Conservation (phyloP, 805 yeast species). For the Priceomyces haplophilus region DNA sequence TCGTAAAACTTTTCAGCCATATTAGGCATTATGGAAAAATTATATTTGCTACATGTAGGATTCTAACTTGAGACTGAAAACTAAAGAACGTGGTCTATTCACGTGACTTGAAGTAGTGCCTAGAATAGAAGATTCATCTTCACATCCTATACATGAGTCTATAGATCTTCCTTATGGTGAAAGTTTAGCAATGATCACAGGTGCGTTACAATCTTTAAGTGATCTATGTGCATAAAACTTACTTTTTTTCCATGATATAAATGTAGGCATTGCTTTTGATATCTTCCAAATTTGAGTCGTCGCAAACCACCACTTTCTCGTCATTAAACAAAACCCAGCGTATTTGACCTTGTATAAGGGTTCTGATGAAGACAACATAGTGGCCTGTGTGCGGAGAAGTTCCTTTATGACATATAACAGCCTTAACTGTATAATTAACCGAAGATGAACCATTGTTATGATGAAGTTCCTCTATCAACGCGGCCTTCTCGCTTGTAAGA, state of each 20-base stretch:
- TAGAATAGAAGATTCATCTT: too few species aligned
- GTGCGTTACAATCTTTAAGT: too few species aligned
- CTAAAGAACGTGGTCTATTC: too few species aligned
- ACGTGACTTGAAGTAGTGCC: too few species aligned
- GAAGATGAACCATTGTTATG: constrained; percentile 7
- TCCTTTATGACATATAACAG: constrained; percentile 86
- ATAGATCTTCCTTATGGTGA: too few species aligned
- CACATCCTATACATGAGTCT: too few species aligned
- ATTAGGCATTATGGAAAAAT: too few species aligned
- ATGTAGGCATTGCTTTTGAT: constrained; percentile 47
- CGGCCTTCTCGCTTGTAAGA: constrained; percentile 20
- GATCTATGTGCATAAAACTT: neutral
- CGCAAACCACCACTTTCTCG: constrained; percentile 73
- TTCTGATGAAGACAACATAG: constrained; percentile 73
- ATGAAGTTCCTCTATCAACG: constrained; percentile 10
- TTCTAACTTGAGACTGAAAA: too few species aligned
- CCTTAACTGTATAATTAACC: constrained; percentile 48
- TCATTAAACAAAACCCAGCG: constrained; percentile 84
- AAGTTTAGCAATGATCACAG: too few species aligned
- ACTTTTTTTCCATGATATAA: constrained; percentile 34
- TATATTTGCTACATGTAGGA: too few species aligned
- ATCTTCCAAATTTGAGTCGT: constrained; percentile 40
- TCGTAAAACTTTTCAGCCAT: too few species aligned
- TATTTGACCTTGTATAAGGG: constrained; percentile 30
- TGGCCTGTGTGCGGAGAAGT: constrained; percentile 88